Base-by-base conservation (phyloP, 2,329 filamentous ascomycete genomes). In the Chlorencoelia australis region DNA sequence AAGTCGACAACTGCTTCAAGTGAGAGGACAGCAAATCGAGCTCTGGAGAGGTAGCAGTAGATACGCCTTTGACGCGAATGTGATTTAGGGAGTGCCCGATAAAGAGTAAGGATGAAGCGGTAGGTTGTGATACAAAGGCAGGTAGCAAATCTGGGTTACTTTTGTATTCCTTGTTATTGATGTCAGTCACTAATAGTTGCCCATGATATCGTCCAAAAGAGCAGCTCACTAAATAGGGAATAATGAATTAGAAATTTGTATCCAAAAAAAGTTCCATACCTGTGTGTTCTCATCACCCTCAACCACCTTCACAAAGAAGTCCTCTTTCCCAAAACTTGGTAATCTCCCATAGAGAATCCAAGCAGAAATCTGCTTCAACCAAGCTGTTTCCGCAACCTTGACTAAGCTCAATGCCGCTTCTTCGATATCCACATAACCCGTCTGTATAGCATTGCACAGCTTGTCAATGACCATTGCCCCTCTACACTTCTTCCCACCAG, bases 301-400 rank as follows among this genome's bases (percentile, higher is more conserved):
- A 26, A 57, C 52, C 17, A 57, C 56, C 19, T 72, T 71, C 20
- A 96, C 75, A 55, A 94, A 94, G 56, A 96, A 96, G 59, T 96
- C 89, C n/a, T 73, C 69, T 4, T 69, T 72, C 3, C 85, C 86
- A 55, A 84, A 79, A 10, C 70, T 71, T 1, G 89, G 88, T 39
- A 94, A 62, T 33, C 82, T 76, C 4, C 91, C 91, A 57, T 94
- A 93, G 10, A 96, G 62, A 7, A 96, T 70, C 89, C 89, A 98
- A 17, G 83, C 82, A 4, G 86, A 83, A 8, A 93, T 69, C 54
- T 94, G 87, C 57, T 86, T 83, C 53, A 96, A 65, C 91, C 91
- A 98, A 7, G 88, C 82, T 19, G 75, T 82, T 62, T 98, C 89
- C 0, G 87, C 88, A 15, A 85, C 67, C 10, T 67, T 72, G n/a